Percentiles rank a stretch among this genome's conserved stretches.
Conservation (phyloP, 2,329 filamentous ascomycete species). For the Simplicillium aogashimaense region DNA sequence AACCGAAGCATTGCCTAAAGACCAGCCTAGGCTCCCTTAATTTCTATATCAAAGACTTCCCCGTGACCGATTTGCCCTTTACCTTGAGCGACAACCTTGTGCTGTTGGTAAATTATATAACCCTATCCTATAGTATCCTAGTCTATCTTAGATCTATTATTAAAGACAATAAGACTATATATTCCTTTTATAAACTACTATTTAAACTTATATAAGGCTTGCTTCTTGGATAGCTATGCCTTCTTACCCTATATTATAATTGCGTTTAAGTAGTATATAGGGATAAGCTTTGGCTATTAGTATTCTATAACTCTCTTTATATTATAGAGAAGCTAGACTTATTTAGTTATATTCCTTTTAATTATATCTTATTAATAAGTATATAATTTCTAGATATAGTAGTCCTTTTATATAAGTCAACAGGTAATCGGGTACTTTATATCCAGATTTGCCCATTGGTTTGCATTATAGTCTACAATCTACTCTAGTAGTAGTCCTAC, state of each 20-base stretch:
- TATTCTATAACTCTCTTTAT: too few species aligned
- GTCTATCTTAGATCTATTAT: background rate
- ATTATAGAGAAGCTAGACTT: background rate
- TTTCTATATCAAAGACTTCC: constrained; percentile 3
- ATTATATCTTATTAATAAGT: too few species aligned
- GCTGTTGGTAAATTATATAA: constrained; percentile 1
- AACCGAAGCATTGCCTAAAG: background rate
- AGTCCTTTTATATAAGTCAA: background rate
- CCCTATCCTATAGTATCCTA: background rate
- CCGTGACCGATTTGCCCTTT: constrained; percentile 1
- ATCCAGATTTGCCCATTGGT: background rate
- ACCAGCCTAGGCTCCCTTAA: constrained; percentile 1
- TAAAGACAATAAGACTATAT: background rate
- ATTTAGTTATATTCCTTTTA: background rate
- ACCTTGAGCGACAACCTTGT: background rate
- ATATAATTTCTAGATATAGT: background rate
- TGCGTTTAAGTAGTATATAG: background rate
- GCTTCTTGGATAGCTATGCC: background rate
- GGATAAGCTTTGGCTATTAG: background rate
- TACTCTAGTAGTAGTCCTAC: constrained; percentile 2
- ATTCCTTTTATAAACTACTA: background rate
- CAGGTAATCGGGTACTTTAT: background rate
- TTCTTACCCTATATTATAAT: background rate
- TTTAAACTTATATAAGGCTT: background rate
- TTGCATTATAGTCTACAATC: background rate